Evolutionary conservation across 169 alveolate species (phyloP).

Genomic region (Fabrea salina): DNA sequence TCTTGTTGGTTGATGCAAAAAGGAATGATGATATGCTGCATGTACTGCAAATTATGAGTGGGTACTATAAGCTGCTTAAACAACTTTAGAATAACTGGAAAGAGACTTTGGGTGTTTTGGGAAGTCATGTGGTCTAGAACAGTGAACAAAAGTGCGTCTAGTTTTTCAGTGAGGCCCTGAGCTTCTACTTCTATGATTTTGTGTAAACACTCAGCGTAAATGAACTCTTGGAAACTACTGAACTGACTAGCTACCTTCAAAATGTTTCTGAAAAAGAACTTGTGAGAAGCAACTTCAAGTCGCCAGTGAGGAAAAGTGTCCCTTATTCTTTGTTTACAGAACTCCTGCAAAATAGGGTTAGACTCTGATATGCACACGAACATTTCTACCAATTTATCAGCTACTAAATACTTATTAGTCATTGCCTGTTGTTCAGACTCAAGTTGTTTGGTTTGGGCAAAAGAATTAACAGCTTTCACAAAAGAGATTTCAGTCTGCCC

Average conservation of each 20-base stretch:
- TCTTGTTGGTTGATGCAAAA: neutral
- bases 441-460: neutral
- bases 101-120: neutral
- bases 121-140: neutral
- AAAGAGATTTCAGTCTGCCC: neutral
- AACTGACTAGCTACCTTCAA: neutral
- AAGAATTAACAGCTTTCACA: conserved; percentile 1
- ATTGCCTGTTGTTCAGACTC: neutral
- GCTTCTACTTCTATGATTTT: neutral
- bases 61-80: neutral
- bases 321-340: neutral
- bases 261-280: neutral
- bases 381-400: neutral
- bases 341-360: neutral
- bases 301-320: neutral
- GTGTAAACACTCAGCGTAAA: neutral
- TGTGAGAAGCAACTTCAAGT: neutral
- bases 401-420: neutral
- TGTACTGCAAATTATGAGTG: neutral
- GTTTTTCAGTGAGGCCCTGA: neutral
- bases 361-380: neutral
- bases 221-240: neutral
- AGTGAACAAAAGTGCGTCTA: neutral
- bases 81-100: neutral
- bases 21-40: neutral